Evolutionary conservation across 2,329 filamentous ascomycete genomes (phyloP), one percentile per base, ranked within the genome.

Genomic region (Endoconidiophora polonica): DNA sequence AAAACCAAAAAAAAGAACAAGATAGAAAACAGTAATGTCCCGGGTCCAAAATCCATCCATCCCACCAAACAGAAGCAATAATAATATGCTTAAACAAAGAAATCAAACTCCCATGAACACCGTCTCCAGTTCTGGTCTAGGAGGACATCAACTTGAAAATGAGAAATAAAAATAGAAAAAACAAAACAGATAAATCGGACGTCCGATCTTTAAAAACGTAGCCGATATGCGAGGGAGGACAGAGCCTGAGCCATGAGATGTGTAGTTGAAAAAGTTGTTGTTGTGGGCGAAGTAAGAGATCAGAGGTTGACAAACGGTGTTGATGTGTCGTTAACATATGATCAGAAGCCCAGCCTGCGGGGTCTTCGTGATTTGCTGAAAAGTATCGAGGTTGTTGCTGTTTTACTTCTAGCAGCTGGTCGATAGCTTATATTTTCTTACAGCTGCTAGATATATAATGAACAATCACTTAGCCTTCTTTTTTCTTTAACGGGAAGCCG

Each of bases 41-140:
- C 26, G 26, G 33, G 14, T 38, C 16, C 26, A 44, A 26, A 50
- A 44, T 38, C 24, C 26, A 49, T 26, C 26, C 23, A 26, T 47
- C 45, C 45, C 14, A 20, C 44, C 26, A 33, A 46, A 46, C 12
- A 22, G 38, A 50, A 38, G 41, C 48, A 33, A 44, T 24, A 18
- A 18, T 20, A 36, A 44, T 45, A 41, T n/a, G 41, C 9, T 16
- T 29, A 26, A 42, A 12, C 9, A 33, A 22, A 26, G 44, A 38
- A 42, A 45, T n/a, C 43, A 46, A 44, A 50, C 33, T 29, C 45
- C 45, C 45, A 41, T 40, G 18, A 47, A 47, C 45, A 47, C 45
- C 45, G 45, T 47, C 40, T 33, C 26, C 22, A 47, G 45, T 38
- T 47, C 24, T 41, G 26, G 37, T 44, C 40, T 43, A 49, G 47